Percentiles rank a stretch among this genome's conserved stretches.
These are phyloP conservation scores for Musa itinerans DNA, from an alignment of 176 grass and related monocot genomes.

Conservation along the genomic window DNA sequence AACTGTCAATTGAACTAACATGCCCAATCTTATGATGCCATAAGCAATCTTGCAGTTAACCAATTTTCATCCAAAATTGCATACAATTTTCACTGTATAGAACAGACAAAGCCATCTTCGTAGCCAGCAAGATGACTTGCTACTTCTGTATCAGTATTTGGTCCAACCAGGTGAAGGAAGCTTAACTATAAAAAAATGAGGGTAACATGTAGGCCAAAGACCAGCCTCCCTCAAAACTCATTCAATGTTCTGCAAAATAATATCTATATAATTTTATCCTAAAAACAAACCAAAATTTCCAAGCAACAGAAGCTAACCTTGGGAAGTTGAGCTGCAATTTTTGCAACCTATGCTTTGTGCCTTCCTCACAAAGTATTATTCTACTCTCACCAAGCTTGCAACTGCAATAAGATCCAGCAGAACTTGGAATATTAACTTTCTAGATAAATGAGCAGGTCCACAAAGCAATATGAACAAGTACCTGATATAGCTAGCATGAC, in stretches of 20 bases:
- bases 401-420: slow-evolving; percentile 28
- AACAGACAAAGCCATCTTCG: no score
- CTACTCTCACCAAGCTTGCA: slow-evolving; percentile 90
- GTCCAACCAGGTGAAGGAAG: no score
- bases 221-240: not conserved
- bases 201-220: no score
- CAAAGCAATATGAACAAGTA: not conserved
- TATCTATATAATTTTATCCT: not conserved
- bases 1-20: no score
- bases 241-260: not conserved
- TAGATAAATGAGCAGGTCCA: not conserved
- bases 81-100: no score
- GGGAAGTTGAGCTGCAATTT: slow-evolving; percentile 94
- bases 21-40: no score
- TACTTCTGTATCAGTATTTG: no score
- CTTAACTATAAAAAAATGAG: no score
- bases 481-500: not conserved
- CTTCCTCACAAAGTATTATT: slow-evolving; percentile 90
- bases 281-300: not conserved
- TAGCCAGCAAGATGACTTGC: no score
- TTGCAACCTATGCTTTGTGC: slow-evolving; percentile 71
- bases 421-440: not conserved
- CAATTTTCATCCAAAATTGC: no score
- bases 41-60: no score
- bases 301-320: slow-evolving; percentile 41